Evolutionary conservation across 2,329 filamentous ascomycete genomes (phyloP).

Genomic region (Aspergillus chevalieri): DNA sequence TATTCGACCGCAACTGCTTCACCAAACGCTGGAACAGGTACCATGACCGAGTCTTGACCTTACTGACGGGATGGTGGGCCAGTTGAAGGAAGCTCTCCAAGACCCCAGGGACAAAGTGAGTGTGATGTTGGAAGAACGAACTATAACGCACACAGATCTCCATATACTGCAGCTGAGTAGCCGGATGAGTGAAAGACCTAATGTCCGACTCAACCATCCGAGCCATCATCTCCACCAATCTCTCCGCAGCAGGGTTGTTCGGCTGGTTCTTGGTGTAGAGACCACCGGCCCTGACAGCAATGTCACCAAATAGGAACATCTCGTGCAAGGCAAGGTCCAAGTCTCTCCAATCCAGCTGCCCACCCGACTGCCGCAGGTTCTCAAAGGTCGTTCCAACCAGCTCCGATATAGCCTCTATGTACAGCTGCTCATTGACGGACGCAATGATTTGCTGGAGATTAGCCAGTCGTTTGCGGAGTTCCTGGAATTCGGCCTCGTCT

Average conservation of each 20-base stretch:
- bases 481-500: conserved; percentile 95
- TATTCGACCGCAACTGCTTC: conserved; percentile 74
- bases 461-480: conserved; percentile 82
- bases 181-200: conserved; percentile 78
- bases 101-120: conserved; percentile 73
- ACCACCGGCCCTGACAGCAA: conserved; percentile 82
- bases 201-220: conserved; percentile 96
- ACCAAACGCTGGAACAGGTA: conserved; percentile 93
- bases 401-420: conserved; percentile 80
- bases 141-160: conserved; percentile 95
- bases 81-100: conserved; percentile 87
- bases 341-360: conserved; percentile 85
- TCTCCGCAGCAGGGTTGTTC: conserved; percentile 69
- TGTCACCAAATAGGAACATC: conserved; percentile 91
- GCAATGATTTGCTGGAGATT: conserved; percentile 89
- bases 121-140: conserved; percentile 82
- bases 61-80: conserved; percentile 79
- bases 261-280: conserved; percentile 81
- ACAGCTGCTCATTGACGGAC: conserved; percentile 78
- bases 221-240: conserved; percentile 84
- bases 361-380: conserved; percentile 66
- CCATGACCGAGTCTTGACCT: conserved; percentile 88
- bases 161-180: conserved; percentile 94
- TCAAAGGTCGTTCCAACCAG: conserved; percentile 84
- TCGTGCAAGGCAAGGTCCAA: conserved; percentile 89